These are phyloP conservation scores for Plantago elongata DNA, from an alignment of 257 asterid species.

Conservation along the genomic window DNA sequence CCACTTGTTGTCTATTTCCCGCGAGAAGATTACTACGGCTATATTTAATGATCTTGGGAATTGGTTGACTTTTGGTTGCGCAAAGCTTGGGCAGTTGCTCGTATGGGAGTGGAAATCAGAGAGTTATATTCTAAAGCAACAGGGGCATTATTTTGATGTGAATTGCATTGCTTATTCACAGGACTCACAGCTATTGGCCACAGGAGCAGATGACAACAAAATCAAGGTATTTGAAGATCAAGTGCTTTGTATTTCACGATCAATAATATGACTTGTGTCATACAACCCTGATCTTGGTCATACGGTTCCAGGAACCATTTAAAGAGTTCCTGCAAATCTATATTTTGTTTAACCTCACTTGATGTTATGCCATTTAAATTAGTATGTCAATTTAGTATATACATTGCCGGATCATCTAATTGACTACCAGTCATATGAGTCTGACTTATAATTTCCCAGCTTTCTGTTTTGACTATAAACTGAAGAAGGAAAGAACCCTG, in stretches of 20 bases:
- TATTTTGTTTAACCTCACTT: no score
- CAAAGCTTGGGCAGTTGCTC: conserved; percentile 94
- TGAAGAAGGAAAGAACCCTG: no score
- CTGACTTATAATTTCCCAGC: no score
- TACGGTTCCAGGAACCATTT: no score
- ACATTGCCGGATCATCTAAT: no score
- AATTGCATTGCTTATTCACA: conserved; percentile 86
- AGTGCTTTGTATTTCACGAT: not conserved
- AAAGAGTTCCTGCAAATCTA: no score
- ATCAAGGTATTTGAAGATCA: conserved; percentile 54
- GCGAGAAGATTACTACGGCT: conserved; percentile 82
- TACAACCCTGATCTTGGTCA: no score
- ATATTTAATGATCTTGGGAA: conserved; percentile 84
- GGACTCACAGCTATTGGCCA: conserved; percentile 94
- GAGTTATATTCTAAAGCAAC: conserved; percentile 91
- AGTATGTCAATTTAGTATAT: no score
- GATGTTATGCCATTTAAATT: no score
- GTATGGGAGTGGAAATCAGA: conserved; percentile 99
- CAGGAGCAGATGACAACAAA: conserved; percentile 98
- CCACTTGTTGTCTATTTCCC: conserved; percentile 71
- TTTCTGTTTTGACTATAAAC: no score
- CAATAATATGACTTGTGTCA: no score
- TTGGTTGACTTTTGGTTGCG: conserved; percentile 94
- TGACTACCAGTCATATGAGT: no score
- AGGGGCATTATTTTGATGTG: conserved; percentile 99